A percentile compares a stretch with the other conserved stretches of the same genome.
Evolutionary conservation across 1,139 yeast species (phyloP).

Genomic region (Yamadazyma membranifaciens): DNA sequence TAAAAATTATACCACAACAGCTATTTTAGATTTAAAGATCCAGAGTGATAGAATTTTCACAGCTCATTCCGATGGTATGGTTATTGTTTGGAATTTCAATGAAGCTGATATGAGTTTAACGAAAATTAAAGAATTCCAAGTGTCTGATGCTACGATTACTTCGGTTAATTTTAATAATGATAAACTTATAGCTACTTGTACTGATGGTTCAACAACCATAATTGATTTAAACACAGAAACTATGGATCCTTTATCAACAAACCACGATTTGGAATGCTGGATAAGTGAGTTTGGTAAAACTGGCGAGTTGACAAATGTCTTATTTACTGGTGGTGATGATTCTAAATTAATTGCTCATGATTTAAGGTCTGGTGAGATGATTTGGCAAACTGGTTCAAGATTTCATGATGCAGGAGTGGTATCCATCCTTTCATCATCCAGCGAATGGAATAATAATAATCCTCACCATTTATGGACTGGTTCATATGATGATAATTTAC

Average conservation of each 20-base stretch:
- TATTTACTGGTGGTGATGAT: conserved; percentile 94
- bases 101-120: conserved; percentile 13
- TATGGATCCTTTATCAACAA: conserved; percentile 18
- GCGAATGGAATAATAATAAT: conserved; percentile 35
- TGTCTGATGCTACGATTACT: conserved; percentile 42
- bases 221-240: conserved; percentile 24
- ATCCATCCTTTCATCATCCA: conserved; percentile 57
- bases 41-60: conserved; percentile 50
- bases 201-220: conserved; percentile 52
- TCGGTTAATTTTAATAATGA: conserved; percentile 57
- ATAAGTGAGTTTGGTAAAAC: conserved; percentile 70
- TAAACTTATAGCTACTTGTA: conserved; percentile 49
- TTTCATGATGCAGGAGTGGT: conserved; percentile 88
- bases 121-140: conserved; percentile 5
- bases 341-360: conserved; percentile 75
- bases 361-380: conserved; percentile 40
- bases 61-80: conserved; percentile 79
- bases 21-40: conserved; percentile 74
- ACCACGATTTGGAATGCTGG: conserved; percentile 86
- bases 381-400: conserved; percentile 58
- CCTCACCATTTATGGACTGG: conserved; percentile 79
- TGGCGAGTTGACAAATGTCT: conserved; percentile 52
- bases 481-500: conserved; percentile 80
- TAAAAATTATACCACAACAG: conserved; percentile 25
- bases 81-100: conserved; percentile 58